phyloP scores from a whole-genome alignment of 768 basidiomycete genomes.

The Psilocybe cubensis region DNA sequence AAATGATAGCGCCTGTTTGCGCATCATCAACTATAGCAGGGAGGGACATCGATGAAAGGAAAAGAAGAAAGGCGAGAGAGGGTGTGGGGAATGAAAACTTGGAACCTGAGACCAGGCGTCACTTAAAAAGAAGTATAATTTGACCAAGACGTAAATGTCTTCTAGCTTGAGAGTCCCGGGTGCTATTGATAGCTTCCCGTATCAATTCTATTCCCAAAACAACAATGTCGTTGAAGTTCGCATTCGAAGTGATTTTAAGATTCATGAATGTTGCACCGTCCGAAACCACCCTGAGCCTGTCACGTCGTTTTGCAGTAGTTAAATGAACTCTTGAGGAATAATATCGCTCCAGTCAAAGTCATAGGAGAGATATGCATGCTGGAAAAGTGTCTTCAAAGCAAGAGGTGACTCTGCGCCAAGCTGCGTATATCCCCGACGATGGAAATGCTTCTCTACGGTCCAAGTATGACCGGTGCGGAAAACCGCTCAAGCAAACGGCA shows the following conservation, averaged over 20 bases:
- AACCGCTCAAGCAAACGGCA: background rate
- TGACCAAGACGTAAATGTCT: background rate
- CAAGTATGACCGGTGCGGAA: background rate
- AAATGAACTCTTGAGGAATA: too few relatives aligned
- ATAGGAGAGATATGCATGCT: too few relatives aligned
- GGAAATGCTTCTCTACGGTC: too few relatives aligned
- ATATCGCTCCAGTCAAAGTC: too few relatives aligned
- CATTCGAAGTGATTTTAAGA: background rate
- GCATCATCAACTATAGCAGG: constrained; percentile 2
- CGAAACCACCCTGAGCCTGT: too few relatives aligned
- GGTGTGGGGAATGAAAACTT: background rate
- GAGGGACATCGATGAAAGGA: background rate
- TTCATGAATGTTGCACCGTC: background rate
- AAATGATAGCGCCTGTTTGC: background rate
- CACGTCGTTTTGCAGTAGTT: too few relatives aligned
- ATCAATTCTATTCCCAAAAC: too few relatives aligned
- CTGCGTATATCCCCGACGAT: background rate
- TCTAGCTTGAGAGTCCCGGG: background rate
- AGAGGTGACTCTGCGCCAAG: background rate
- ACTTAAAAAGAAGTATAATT: background rate
- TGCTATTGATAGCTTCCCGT: background rate
- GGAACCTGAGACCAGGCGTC: background rate
- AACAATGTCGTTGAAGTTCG: too few relatives aligned
- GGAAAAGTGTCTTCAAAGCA: background rate
- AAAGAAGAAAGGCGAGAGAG: background rate